A percentile compares a stretch with the other conserved stretches of the same genome.
phyloP scores from a whole-genome alignment of 495 filamentous ascomycete genomes.

The Annulohypoxylon maeteangense region DNA sequence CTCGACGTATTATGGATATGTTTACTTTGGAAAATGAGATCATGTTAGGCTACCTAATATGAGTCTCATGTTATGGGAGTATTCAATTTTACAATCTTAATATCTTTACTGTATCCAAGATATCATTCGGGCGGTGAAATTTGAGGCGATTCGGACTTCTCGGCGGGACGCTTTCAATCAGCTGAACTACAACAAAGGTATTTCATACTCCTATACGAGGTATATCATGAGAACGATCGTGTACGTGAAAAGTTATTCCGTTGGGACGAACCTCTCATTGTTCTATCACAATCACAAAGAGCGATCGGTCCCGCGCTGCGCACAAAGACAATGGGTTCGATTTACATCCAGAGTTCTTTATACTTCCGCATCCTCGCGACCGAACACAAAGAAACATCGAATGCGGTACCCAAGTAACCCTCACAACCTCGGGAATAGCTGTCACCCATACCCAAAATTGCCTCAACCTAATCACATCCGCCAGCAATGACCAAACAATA shows the following conservation, averaged over 20 bases:
- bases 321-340: neutral
- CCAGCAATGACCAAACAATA: neutral
- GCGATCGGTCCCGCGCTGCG: neutral
- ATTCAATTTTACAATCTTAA: neutral
- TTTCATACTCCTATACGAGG: too few species aligned
- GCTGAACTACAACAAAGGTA: too few species aligned
- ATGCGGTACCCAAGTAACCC: constrained; percentile 18
- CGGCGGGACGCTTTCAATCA: too few species aligned
- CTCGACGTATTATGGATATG: neutral
- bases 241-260: too few species aligned
- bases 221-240: too few species aligned
- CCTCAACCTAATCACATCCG: neutral
- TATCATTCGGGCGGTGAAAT: too few species aligned
- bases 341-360: neutral
- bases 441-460: neutral
- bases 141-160: too few species aligned
- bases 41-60: neutral
- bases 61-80: neutral
- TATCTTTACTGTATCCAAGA: neutral
- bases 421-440: neutral
- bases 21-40: neutral
- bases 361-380: neutral
- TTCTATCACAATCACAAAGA: neutral
- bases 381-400: constrained; percentile 9
- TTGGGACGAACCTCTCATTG: neutral